Evolutionary conservation across 2,329 filamentous ascomycete species (phyloP).

Genomic region (Alternaria burnsii): DNA sequence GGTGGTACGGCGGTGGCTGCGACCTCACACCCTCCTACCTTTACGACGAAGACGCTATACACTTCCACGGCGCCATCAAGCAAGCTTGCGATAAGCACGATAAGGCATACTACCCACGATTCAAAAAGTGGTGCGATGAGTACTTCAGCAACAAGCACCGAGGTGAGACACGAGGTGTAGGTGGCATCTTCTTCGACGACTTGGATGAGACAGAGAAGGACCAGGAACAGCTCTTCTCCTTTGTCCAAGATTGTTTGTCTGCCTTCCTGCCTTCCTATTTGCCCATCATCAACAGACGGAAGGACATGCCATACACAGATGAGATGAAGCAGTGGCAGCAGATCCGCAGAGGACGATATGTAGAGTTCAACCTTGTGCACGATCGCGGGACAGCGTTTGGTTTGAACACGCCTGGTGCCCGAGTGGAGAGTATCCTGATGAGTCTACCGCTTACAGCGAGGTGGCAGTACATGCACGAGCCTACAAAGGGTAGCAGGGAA

Average conservation of each 20-base stretch:
- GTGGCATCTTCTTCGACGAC: conserved; percentile 99
- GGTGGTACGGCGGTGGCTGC: conserved; percentile 98
- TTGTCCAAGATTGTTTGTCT: conserved; percentile 82
- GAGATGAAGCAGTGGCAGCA: conserved; percentile 97
- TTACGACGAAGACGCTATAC: conserved; percentile 95
- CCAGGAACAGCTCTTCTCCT: conserved; percentile 88
- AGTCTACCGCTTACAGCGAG: conserved; percentile 90
- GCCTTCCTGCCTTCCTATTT: conserved; percentile 91
- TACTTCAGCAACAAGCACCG: conserved; percentile 97
- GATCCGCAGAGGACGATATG: conserved; percentile 89
- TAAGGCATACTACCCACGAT: conserved; percentile 87
- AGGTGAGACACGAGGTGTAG: conserved; percentile 83
- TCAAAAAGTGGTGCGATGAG: conserved; percentile 98
- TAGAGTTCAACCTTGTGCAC: conserved; percentile 98
- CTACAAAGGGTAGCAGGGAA: conserved; percentile 77
- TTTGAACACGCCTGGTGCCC: conserved; percentile 86
- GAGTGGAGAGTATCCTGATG: conserved; percentile 97
- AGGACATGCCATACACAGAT: conserved; percentile 88
- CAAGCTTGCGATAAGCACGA: conserved; percentile 93
- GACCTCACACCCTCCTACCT: conserved; percentile 93
- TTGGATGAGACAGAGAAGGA: conserved; percentile 87
- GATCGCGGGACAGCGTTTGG: conserved; percentile 95
- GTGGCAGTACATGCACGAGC: conserved; percentile 96
- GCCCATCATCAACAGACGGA: conserved; percentile 85
- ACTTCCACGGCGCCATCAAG: conserved; percentile 95